These are phyloP conservation scores for Lichtheimia ornata DNA, from an alignment of 371 early-diverging fungal species.

Conservation along the genomic window DNA sequence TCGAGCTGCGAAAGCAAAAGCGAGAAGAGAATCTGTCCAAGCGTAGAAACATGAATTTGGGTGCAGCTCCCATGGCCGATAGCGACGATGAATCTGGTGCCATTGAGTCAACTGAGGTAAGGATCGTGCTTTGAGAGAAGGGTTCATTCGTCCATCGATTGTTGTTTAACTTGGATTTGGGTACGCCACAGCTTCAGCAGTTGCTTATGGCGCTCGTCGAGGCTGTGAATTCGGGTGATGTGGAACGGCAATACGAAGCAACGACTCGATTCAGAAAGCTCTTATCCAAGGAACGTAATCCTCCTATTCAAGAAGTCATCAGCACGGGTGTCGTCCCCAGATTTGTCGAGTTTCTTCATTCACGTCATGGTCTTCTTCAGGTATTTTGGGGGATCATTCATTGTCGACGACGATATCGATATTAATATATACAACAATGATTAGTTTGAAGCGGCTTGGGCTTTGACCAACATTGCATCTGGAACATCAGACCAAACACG, in stretches of 20 bases:
- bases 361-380: constrained; percentile 82
- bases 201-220: constrained; percentile 10
- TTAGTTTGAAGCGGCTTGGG: constrained; percentile 99
- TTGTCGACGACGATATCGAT: background rate
- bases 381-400: constrained; percentile 64
- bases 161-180: too few relatives aligned
- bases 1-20: constrained; percentile 95
- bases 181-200: constrained; percentile 2
- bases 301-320: constrained; percentile 98
- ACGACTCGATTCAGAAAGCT: constrained; percentile 94
- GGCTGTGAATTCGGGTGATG: constrained; percentile 33
- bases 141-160: background rate
- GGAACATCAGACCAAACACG: constrained; percentile 97
- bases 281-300: constrained; percentile 96
- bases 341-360: constrained; percentile 92
- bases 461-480: constrained; percentile 99
- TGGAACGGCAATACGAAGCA: constrained; percentile 83
- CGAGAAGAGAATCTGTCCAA: constrained; percentile 80
- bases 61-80: constrained; percentile 48
- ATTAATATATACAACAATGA: background rate
- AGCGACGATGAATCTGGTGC: constrained; percentile 80
- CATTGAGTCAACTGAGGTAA: constrained; percentile 13
- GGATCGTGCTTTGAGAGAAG: background rate
- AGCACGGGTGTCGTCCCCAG: constrained; percentile 91
- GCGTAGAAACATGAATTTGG: constrained; percentile 20